Evolutionary conservation across 164 flowering plant genomes (phyloP).

Genomic region (Kalanchoe fedtschenkoi): DNA sequence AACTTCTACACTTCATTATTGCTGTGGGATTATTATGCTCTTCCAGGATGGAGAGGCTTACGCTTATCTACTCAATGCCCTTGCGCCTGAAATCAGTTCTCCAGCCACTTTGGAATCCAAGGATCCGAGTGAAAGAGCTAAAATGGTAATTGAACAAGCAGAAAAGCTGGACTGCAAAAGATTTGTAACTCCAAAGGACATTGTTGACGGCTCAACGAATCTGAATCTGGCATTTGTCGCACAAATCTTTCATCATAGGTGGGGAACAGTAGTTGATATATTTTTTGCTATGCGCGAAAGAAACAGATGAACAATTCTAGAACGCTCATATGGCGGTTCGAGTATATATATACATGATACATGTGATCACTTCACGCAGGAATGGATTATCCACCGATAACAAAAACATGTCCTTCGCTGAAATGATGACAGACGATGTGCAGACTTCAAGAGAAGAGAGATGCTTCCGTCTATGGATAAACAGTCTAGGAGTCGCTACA

Average conservation of each 20-base stretch:
- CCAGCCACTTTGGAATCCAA: constrained; percentile 56
- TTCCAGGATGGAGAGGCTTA: constrained; percentile 87
- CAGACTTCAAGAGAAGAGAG: constrained; percentile 80
- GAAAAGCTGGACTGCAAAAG: constrained; percentile 83
- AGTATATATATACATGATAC: background rate
- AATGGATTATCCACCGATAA: constrained; percentile 65
- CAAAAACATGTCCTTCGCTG: constrained; percentile 69
- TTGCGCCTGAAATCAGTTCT: constrained; percentile 78
- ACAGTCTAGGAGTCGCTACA: constrained; percentile 64
- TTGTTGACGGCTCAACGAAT: constrained; percentile 80
- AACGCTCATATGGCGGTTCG: background rate
- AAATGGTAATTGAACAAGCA: constrained; percentile 73
- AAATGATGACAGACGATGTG: constrained; percentile 88
- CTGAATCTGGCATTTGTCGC: constrained; percentile 91
- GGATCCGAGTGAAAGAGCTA: constrained; percentile 71
- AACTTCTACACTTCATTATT: background rate
- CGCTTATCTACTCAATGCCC: constrained; percentile 85
- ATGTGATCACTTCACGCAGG: constrained; percentile 30
- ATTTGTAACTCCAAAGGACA: constrained; percentile 67
- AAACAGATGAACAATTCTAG: too few species aligned
- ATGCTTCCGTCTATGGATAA: constrained; percentile 83
- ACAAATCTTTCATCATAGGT: constrained; percentile 88
- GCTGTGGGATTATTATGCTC: constrained; percentile 2
- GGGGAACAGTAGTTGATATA: too few species aligned
- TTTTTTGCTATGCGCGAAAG: too few species aligned